Percentiles rank a stretch among this genome's conserved stretches.
These are phyloP conservation scores for Saccharum spontaneum DNA, from an alignment of 176 grass and related monocot genomes.

Conservation along the genomic window DNA sequence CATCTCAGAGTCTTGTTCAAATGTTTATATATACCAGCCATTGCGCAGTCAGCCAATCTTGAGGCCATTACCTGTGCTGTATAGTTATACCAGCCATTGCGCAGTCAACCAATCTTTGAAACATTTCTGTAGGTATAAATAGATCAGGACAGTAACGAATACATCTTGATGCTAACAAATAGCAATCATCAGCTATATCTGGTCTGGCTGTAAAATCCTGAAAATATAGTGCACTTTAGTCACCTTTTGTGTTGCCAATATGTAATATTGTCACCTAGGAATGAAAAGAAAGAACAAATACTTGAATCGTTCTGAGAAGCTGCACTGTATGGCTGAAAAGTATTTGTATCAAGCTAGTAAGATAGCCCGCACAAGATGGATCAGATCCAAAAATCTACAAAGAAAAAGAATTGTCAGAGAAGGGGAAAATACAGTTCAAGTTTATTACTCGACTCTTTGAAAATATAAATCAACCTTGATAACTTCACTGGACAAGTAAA, in stretches of 20 bases:
- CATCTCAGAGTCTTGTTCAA: not conserved
- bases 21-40: slow-evolving; percentile 59
- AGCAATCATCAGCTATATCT: slow-evolving; percentile 98
- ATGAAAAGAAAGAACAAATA: slow-evolving; percentile 43
- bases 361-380: slow-evolving; percentile 71
- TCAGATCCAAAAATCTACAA: slow-evolving; percentile 93
- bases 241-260: slow-evolving; percentile 17
- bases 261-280: slow-evolving; percentile 16
- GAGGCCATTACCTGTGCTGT: slow-evolving; percentile 75
- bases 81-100: slow-evolving; percentile 95
- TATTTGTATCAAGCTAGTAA: slow-evolving; percentile 81
- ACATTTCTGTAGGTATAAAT: slow-evolving; percentile 75
- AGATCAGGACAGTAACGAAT: slow-evolving; percentile 92
- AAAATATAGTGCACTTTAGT: slow-evolving; percentile 22
- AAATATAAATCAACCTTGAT: slow-evolving; percentile 73
- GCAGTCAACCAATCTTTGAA: slow-evolving; percentile 82
- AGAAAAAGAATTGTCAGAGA: slow-evolving; percentile 35
- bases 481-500: slow-evolving; percentile 99
- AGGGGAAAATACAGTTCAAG: not conserved
- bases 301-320: slow-evolving; percentile 81
- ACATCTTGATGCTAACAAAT: slow-evolving; percentile 93
- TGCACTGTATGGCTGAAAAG: slow-evolving; percentile 86
- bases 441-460: not conserved
- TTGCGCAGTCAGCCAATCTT: slow-evolving; percentile 72
- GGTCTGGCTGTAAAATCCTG: slow-evolving; percentile 99